phyloP scores from a whole-genome alignment of 179 eudicot species.

The Spergularia azorica region DNA sequence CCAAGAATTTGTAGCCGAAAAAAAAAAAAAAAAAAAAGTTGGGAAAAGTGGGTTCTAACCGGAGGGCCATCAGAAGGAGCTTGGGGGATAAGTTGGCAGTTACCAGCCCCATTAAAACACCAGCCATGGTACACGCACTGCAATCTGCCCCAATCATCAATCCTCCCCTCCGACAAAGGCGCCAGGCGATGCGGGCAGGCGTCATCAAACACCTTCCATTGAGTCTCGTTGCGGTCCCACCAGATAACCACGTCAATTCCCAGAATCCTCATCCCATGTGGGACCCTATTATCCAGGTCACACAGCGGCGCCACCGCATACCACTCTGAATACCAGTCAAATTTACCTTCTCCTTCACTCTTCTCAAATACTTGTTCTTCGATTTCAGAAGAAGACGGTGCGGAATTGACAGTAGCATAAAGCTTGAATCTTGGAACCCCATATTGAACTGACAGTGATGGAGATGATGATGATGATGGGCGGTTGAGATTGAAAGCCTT shows the following conservation, averaged over 20 bases:
- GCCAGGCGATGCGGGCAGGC: conserved; percentile 78
- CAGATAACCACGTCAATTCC: conserved; percentile 76
- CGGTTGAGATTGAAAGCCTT: background rate
- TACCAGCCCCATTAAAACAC: conserved; percentile 79
- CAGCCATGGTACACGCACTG: conserved; percentile 94
- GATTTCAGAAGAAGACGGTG: too few species aligned
- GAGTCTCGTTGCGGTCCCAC: conserved; percentile 66
- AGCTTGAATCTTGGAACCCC: background rate
- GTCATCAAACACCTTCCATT: conserved; percentile 85
- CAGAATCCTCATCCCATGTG: conserved; percentile 59
- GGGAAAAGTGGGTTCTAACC: conserved; percentile 29
- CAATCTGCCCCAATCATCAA: conserved; percentile 75
- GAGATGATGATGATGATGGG: background rate
- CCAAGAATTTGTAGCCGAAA: too few species aligned
- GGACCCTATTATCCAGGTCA: conserved; percentile 77
- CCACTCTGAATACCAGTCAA: conserved; percentile 81
- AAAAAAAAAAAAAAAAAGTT: too few species aligned
- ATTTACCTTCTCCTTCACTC: conserved; percentile 32
- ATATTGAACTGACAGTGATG: background rate
- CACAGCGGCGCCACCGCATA: conserved; percentile 65
- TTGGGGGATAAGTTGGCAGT: conserved; percentile 76
- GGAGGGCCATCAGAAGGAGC: conserved; percentile 78
- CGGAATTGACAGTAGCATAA: background rate
- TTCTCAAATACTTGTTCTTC: background rate
- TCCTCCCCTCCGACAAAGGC: conserved; percentile 79